Evolutionary conservation across 2,329 filamentous ascomycete species (phyloP).

Genomic region (Chaetothyriales sp.): DNA sequence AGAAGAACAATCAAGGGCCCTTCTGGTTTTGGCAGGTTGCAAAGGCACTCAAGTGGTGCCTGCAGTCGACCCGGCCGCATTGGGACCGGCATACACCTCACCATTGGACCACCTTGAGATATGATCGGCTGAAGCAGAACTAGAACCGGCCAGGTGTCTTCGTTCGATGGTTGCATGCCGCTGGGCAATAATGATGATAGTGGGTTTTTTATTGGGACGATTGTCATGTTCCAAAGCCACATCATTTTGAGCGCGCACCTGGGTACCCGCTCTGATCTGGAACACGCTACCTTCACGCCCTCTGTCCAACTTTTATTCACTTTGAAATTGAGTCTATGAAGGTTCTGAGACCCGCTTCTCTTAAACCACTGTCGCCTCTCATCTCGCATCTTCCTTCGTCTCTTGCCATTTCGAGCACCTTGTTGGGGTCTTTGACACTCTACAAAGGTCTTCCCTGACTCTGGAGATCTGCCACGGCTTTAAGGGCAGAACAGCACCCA

Average conservation of each 20-base stretch:
- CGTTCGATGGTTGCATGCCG: not conserved
- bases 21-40: not conserved
- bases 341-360: constrained; percentile 46
- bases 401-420: not conserved
- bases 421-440: not conserved
- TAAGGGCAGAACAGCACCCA: not conserved
- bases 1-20: not conserved
- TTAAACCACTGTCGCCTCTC: not conserved
- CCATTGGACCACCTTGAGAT: not conserved
- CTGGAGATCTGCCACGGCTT: not conserved
- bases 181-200: not conserved
- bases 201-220: not conserved
- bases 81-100: not conserved
- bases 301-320: not conserved
- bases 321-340: constrained; percentile 44
- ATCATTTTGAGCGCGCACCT: not conserved
- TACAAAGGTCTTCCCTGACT: not conserved
- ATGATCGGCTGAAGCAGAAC: not conserved
- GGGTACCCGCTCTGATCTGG: not conserved
- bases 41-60: not conserved
- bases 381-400: not conserved
- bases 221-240: no score
- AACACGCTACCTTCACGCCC: not conserved
- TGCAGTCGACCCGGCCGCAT: not conserved
- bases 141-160: not conserved